A percentile compares a stretch with the other conserved stretches of the same genome.
These are phyloP conservation scores for Mucor saturninus DNA, from an alignment of 371 early-diverging fungal genomes.

Conservation along the genomic window DNA sequence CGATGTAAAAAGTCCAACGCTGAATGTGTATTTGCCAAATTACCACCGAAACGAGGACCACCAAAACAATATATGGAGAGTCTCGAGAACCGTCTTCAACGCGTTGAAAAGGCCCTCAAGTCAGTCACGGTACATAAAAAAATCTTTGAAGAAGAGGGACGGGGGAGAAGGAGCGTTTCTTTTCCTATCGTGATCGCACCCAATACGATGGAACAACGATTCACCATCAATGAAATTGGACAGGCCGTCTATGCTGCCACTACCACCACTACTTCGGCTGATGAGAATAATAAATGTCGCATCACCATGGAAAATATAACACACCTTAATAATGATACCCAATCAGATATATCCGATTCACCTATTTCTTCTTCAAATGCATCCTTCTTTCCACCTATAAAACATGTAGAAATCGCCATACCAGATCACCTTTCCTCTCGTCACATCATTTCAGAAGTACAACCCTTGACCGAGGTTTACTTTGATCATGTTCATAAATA, in stretches of 20 bases:
- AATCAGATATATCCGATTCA: slow-evolving; percentile 29
- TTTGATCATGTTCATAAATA: slow-evolving; percentile 65
- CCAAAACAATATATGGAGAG: slow-evolving; percentile 56
- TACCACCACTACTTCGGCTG: too few species aligned
- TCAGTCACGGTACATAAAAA: slow-evolving; percentile 28
- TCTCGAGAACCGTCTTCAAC: slow-evolving; percentile 47
- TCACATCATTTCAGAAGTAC: slow-evolving; percentile 16
- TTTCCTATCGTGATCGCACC: slow-evolving; percentile 7
- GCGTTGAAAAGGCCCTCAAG: slow-evolving; percentile 50
- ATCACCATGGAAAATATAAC: not conserved
- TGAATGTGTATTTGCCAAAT: slow-evolving; percentile 50
- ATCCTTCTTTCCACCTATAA: not conserved
- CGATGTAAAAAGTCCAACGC: slow-evolving; percentile 46
- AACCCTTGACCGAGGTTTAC: slow-evolving; percentile 43
- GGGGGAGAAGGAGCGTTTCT: slow-evolving; percentile 9
- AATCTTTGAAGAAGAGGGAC: too few species aligned
- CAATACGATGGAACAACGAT: slow-evolving; percentile 11
- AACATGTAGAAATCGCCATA: slow-evolving; percentile 12
- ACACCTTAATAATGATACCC: slow-evolving; percentile 21
- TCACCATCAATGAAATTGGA: slow-evolving; percentile 48
- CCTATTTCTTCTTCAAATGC: slow-evolving; percentile 20
- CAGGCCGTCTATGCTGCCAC: slow-evolving; percentile 40
- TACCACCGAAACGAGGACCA: slow-evolving; percentile 49
- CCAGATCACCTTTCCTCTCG: slow-evolving; percentile 23
- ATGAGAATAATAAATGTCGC: slow-evolving; percentile 12